These are phyloP conservation scores for Pseudocohnilembus persalinus DNA, from an alignment of 169 alveolate genomes.

Conservation along the genomic window DNA sequence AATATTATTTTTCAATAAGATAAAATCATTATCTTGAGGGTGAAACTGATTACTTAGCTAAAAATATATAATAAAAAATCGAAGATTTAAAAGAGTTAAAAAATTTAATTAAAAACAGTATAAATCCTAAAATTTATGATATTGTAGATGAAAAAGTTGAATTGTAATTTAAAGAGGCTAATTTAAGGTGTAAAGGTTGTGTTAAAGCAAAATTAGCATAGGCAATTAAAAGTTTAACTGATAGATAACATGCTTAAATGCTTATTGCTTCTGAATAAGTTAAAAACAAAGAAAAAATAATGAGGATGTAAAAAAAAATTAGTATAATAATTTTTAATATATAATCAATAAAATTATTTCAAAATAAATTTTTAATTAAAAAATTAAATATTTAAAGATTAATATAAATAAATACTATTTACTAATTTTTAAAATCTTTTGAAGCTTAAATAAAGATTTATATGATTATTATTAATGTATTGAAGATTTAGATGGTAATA, in stretches of 20 bases:
- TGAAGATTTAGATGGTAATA: no score
- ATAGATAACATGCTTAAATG: no score
- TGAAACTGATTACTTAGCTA: not conserved
- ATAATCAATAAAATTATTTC: no score
- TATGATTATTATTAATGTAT: no score
- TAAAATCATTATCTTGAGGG: not conserved
- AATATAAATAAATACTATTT: no score
- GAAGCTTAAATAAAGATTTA: no score
- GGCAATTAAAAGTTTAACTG: not conserved
- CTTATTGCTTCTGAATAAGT: not conserved
- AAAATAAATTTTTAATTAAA: no score
- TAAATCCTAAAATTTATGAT: not conserved
- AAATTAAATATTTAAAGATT: no score
- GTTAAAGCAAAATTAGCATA: not conserved
- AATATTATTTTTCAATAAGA: not conserved
- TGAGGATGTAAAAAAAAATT: not conserved
- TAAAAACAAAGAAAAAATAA: not conserved
- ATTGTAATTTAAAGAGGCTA: not conserved
- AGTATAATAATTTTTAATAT: no score
- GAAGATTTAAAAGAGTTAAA: not conserved
- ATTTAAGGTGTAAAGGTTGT: not conserved
- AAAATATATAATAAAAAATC: no score
- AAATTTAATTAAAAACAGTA: not conserved
- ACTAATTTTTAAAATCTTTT: no score
- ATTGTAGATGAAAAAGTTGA: not conserved